phyloP scores from a whole-genome alignment of 2,329 filamentous ascomycete species.

The Rutstroemia sydowiana region DNA sequence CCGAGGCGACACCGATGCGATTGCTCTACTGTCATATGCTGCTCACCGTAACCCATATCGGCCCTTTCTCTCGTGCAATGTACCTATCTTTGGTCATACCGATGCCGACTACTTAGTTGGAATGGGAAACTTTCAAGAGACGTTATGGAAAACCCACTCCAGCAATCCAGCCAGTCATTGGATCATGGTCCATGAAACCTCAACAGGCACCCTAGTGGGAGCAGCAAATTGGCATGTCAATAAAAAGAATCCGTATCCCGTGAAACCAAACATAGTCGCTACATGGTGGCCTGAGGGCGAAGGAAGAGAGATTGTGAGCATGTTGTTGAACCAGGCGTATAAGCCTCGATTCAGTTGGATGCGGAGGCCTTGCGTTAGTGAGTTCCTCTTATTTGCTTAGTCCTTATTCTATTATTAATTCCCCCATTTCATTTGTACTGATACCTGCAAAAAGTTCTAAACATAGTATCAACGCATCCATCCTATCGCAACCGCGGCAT shows the following conservation, averaged over 20 bases:
- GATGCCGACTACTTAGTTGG: too few species aligned
- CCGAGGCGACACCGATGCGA: too few species aligned
- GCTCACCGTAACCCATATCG: too few species aligned
- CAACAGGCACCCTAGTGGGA: background rate
- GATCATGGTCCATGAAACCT: background rate
- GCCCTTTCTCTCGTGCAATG: too few species aligned
- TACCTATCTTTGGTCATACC: too few species aligned
- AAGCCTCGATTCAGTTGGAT: background rate
- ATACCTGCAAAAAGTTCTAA: background rate
- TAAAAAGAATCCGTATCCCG: background rate
- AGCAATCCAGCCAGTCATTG: background rate
- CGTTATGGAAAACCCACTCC: background rate
- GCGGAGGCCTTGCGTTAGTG: background rate
- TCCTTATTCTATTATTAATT: background rate
- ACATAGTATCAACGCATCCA: slow-evolving; percentile 1
- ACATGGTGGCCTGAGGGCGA: background rate
- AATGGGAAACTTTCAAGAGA: background rate
- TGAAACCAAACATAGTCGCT: background rate
- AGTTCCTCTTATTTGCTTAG: background rate
- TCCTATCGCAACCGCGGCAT: background rate
- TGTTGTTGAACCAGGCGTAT: background rate
- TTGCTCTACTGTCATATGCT: too few species aligned
- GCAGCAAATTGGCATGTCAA: background rate
- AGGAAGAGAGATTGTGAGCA: background rate
- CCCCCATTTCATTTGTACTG: background rate